A percentile compares a stretch with the other conserved stretches of the same genome.
Evolutionary conservation across 2,329 filamentous ascomycete species (phyloP).

Genomic region (Aspergillus sp.): DNA sequence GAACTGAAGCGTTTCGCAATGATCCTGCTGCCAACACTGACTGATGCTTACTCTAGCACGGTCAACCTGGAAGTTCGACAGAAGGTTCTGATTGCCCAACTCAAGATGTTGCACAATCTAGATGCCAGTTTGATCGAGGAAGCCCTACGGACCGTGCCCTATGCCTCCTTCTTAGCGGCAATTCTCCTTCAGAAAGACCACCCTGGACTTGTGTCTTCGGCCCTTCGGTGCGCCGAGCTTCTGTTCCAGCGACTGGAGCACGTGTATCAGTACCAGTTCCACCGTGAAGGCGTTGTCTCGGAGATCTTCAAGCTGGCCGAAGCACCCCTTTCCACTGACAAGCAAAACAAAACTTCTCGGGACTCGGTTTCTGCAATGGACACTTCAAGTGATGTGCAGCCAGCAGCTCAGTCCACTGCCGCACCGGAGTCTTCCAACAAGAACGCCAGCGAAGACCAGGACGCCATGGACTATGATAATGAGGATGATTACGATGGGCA

Average conservation of each 20-base stretch:
- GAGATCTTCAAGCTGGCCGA: slow-evolving; percentile 82
- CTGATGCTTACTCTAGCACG: slow-evolving; percentile 95
- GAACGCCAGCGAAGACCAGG: slow-evolving; percentile 35
- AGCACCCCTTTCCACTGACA: slow-evolving; percentile 29
- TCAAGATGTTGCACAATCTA: slow-evolving; percentile 98
- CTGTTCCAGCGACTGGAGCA: slow-evolving; percentile 78
- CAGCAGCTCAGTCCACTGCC: slow-evolving; percentile 11
- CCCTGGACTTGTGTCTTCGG: slow-evolving; percentile 78
- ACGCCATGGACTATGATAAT: slow-evolving; percentile 52
- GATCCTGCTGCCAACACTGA: slow-evolving; percentile 90
- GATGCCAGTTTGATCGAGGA: slow-evolving; percentile 81
- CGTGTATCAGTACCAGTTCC: slow-evolving; percentile 94
- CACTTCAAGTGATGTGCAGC: slow-evolving; percentile 14
- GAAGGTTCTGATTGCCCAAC: slow-evolving; percentile 90
- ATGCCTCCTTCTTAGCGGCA: slow-evolving; percentile 91
- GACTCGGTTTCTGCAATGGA: slow-evolving; percentile 20
- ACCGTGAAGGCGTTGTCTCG: slow-evolving; percentile 90
- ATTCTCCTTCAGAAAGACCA: slow-evolving; percentile 97
- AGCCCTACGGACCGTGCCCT: slow-evolving; percentile 81
- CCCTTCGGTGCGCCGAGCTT: slow-evolving; percentile 84
- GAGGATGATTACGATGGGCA: slow-evolving; percentile 55
- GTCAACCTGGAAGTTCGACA: slow-evolving; percentile 93
- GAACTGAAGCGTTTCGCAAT: slow-evolving; percentile 90
- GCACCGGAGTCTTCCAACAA: slow-evolving; percentile 9
- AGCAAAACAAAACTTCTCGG: slow-evolving; percentile 9